phyloP scores from a whole-genome alignment of 2,329 filamentous ascomycete species.

The Pseudogymnoascus sp. region DNA sequence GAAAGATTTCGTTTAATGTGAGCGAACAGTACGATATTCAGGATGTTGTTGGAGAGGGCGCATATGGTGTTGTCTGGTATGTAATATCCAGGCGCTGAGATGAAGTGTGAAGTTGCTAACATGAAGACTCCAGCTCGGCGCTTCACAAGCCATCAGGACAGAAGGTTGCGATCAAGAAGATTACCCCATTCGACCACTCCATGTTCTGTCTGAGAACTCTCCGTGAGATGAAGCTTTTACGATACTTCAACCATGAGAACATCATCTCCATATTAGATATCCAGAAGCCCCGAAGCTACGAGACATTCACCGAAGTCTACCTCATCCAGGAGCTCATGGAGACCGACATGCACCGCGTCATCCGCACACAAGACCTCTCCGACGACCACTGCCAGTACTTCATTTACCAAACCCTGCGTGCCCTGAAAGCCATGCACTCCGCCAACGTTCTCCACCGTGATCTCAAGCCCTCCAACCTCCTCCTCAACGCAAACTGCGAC shows the following conservation, averaged over 20 bases:
- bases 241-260: slow-evolving; percentile 99
- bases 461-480: slow-evolving; percentile 92
- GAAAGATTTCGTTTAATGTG: slow-evolving; percentile 99
- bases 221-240: slow-evolving; percentile 96
- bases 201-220: slow-evolving; percentile 97
- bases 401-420: slow-evolving; percentile 97
- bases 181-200: slow-evolving; percentile 96
- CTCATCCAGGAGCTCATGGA: slow-evolving; percentile 99
- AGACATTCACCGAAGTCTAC: slow-evolving; percentile 95
- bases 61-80: slow-evolving; percentile 97
- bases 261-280: slow-evolving; percentile 99
- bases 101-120: background rate
- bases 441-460: slow-evolving; percentile 97
- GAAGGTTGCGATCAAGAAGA: slow-evolving; percentile 99
- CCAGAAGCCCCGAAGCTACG: slow-evolving; percentile 93
- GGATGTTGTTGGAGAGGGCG: slow-evolving; percentile 97
- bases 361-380: slow-evolving; percentile 94
- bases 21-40: slow-evolving; percentile 99
- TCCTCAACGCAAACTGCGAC: slow-evolving; percentile 97
- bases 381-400: slow-evolving; percentile 99
- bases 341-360: slow-evolving; percentile 98
- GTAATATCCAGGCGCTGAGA: slow-evolving; percentile 28
- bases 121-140: slow-evolving; percentile 61
- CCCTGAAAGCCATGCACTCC: slow-evolving; percentile 98
- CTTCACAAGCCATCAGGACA: slow-evolving; percentile 97